A percentile compares a stretch with the other conserved stretches of the same genome.
Conservation (phyloP, 805 yeast species). For the Ogataea ramenticola region DNA sequence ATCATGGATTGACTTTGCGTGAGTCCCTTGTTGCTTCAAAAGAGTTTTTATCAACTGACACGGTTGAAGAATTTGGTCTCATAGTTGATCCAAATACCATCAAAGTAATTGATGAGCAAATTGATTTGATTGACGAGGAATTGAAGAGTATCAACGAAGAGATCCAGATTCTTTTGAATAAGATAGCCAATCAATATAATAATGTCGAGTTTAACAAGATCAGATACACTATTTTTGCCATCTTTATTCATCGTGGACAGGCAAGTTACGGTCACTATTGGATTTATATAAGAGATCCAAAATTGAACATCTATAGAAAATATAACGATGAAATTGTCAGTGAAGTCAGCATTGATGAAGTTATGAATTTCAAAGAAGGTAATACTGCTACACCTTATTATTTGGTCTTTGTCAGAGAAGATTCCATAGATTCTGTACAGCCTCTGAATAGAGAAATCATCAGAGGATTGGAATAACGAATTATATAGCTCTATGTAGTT, state of each 20-base stretch:
- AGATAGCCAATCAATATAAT: conserved; percentile 54
- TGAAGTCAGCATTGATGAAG: conserved; percentile 61
- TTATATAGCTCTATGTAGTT: too few species aligned
- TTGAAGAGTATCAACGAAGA: conserved; percentile 30
- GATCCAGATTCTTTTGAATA: conserved; percentile 36
- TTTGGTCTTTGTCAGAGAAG: conserved; percentile 73
- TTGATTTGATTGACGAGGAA: conserved; percentile 39
- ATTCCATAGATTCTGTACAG: conserved; percentile 47
- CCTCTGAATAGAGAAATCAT: conserved; percentile 50
- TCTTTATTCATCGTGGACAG: conserved; percentile 92
- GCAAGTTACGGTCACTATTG: conserved; percentile 97
- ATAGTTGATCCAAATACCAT: conserved; percentile 40
- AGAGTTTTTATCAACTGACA: conserved; percentile 43
- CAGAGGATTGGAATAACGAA: too few species aligned
- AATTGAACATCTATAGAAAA: conserved; percentile 64
- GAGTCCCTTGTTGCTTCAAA: conserved; percentile 51
- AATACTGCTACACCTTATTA: conserved; percentile 94
- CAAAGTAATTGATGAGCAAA: conserved; percentile 37
- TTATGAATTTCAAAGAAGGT: conserved; percentile 54
- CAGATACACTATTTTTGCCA: conserved; percentile 82
- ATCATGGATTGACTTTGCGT: conserved; percentile 39
- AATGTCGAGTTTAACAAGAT: conserved; percentile 40
- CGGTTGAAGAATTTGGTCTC: conserved; percentile 27
- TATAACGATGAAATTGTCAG: conserved; percentile 95
- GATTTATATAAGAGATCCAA: conserved; percentile 82